Base-by-base conservation (phyloP, 805 yeast genomes). In the baker's yeast (Saccharomyces cerevisiae) region DNA sequence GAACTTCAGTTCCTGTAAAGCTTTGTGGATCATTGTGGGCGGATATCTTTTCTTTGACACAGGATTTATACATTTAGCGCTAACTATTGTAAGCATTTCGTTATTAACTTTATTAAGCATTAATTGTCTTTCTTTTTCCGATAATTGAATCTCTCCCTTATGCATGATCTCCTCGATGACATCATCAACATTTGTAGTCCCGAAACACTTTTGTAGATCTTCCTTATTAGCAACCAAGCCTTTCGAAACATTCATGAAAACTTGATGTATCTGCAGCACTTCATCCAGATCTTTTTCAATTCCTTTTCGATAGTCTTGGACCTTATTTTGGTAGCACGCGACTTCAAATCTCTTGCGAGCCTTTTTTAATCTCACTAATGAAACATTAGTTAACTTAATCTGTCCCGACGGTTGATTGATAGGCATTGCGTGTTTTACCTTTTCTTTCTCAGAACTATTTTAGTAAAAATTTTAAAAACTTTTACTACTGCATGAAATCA, bases 291-390 rank as follows among this genome's bases (percentile, higher is more conserved):
- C 97, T 61, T 89, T 92, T 66, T 94, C 99, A 60, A 64, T 55
- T 48, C 68, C 70, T 51, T 63, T 60, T 47, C 97, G 78, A 82
- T 90, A 94, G 69, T 94, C 99, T 69, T 92, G 98, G 4, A 94
- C 97, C 67, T 94, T 94, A 65, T 94, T 94, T 66, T 89, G 96
- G 69, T 94, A 94, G 66, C 99, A 94, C 0, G 98, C 98, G 48
- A 94, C 80, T 70, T 94, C 99, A 63, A 90, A 94, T 59, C 97
- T 76, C 70, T 89, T 88, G 67, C 89, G 89, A 46, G 91, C 97
- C 68, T 89, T 90, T 63, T 86, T 87, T 82, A 94, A 83, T 49
- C 94, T 79, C 48, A 94, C 97, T 55, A 92, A 76, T 29, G 98
- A 90, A 31, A 94, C 98, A 70, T 94, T 94, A 51, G 99, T 94